Evolutionary conservation across 1,284 basidiomycete species (phyloP), one percentile per base, ranked within the genome.

Genomic region (Earliella scabrosa): DNA sequence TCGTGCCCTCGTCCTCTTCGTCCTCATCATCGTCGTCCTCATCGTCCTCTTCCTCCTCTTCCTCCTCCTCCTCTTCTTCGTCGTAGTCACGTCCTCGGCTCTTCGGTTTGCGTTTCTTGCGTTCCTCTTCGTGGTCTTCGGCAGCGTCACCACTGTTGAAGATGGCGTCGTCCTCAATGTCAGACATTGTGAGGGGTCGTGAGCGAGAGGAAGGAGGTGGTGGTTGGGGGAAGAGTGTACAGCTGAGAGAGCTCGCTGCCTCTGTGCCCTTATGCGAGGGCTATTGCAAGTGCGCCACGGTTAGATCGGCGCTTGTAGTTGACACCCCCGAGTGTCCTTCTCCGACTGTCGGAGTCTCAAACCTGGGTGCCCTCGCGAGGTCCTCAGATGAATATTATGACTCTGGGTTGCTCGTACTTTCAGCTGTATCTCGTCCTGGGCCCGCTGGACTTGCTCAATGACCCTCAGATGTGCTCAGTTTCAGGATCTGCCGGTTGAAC

Each of bases 21-120:
- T 76, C 77, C 0, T 76, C 74, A 0, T 75, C 77, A 0, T 76
- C 73, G 0, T 75, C 73, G 0, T 75, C 73, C 1, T 82, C 78
- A 2, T 86, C 85, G 0, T 85, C 83, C 0, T 78, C 78, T 0
- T 78, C 76, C 7, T 78, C 78, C 1, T 79, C 77, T 0, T 82
- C 80, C 1, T 80, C 81, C 11, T 81, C 80, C 66, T 86, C 84
- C 18, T 79, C 73, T 18, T 78, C 68, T 56, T 78, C 68, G 46
- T 78, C 78, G 6, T 69, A 70, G 26, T 65, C 45, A 56, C 58
- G 58, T 59, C 53, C 69, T 67, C 64, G 55, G 64, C n/a, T 59
- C 63, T 63, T 69, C 64, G 50, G 38, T 23, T 63, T 56, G 27
- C 62, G 68, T 29, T 72, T 69, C 32, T 71, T 64, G 49, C 65